These are phyloP conservation scores for Amanita molliuscula DNA, from an alignment of 768 basidiomycete species.

Conservation along the genomic window DNA sequence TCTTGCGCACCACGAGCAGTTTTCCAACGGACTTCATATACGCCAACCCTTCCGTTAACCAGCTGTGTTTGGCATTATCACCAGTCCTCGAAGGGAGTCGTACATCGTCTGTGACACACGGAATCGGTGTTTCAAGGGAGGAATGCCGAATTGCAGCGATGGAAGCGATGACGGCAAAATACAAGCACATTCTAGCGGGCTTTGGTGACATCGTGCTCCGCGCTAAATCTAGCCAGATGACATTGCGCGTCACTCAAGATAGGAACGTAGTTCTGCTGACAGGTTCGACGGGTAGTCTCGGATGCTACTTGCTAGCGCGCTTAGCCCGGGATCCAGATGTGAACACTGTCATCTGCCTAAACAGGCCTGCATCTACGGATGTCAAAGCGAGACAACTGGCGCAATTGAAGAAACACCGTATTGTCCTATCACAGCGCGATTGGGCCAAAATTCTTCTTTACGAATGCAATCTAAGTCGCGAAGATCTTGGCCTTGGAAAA, in stretches of 20 bases:
- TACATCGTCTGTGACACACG: not conserved
- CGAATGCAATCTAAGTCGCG: conserved; percentile 17
- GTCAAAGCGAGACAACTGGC: conserved; percentile 17
- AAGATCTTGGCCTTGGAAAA: conserved; percentile 16
- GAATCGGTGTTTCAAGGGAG: not conserved
- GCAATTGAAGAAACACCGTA: conserved; percentile 21
- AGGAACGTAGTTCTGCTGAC: conserved; percentile 18
- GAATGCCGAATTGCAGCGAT: conserved; percentile 15
- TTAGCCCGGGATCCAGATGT: conserved; percentile 17
- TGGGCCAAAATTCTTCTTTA: conserved; percentile 21
- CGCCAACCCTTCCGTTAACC: conserved; percentile 18
- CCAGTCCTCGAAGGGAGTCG: conserved; percentile 13
- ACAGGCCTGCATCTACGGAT: conserved; percentile 13
- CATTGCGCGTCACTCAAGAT: too few species aligned
- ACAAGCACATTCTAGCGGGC: conserved; percentile 4
- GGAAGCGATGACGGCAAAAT: conserved; percentile 20
- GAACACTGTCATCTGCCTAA: conserved; percentile 21
- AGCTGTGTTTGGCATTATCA: conserved; percentile 14
- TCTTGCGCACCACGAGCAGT: conserved; percentile 11
- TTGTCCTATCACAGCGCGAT: conserved; percentile 12
- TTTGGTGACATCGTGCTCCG: not conserved
- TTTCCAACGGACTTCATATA: conserved; percentile 20
- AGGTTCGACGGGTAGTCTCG: conserved; percentile 28
- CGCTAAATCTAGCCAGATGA: not conserved
- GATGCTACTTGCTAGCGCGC: conserved; percentile 20